Evolutionary conservation across 495 filamentous ascomycete genomes (phyloP), one percentile per base, ranked within the genome.

Genomic region (Aspergillus sclerotiicarbonarius): DNA sequence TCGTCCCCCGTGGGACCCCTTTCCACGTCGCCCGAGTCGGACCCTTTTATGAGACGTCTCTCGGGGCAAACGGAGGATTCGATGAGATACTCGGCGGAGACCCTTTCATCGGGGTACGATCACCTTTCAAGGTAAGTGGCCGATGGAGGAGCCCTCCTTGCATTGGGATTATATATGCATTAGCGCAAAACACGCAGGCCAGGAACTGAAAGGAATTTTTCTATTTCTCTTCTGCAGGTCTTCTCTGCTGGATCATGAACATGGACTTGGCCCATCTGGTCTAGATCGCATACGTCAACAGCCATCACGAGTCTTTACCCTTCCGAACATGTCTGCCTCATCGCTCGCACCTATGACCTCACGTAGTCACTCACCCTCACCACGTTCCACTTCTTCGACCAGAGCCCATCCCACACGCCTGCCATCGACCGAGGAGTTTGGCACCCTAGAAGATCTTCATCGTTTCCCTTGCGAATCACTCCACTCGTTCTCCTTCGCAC

Each of bases 401-500:
- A 78, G 83, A 62, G 68, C 74, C 5, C 77, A 80, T 25, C 66
- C 87, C 20, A 78, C 80, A 9, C 79, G 78, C 20, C 84, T 83
- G 30, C 83, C 87, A 15, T 67, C 81, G 55, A 92, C 87, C 45
- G 88, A 90, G 37, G 76, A 76, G 10, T 66, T 85, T 19, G 83
- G 83, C 46, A 88, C 92, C 59, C 77, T 87, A 64, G 94, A 98
- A 80, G 94, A 98, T 65, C 83, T 99, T 31, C 84, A 85, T 46
- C 84, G 92, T 45, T 99, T 98, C 67, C 93, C 95, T 2, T 89
- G 90, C 63, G 94, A 99, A 71, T 99, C 94, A 0, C 73, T 99
- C 56, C 94, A 99, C 69, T 98, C 95, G 0, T 99, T 99, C 75
- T 98, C 95, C 31, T 99, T 99, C 70, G 91, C 95, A 4, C 90